Evolutionary conservation across 2,329 filamentous ascomycete genomes (phyloP).

Genomic region (Macrophomina tecta): DNA sequence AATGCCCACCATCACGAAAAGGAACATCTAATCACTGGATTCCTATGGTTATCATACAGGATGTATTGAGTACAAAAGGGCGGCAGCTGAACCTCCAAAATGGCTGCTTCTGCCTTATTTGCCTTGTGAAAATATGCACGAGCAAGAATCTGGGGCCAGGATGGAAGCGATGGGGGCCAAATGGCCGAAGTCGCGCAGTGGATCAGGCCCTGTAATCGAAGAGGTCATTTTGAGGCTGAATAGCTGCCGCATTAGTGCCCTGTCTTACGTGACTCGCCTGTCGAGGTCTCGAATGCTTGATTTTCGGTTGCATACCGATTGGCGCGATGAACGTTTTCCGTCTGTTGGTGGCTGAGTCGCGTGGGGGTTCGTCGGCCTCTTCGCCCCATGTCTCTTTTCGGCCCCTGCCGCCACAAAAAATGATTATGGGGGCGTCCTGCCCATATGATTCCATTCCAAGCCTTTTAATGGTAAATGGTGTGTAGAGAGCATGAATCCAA

Average conservation of each 20-base stretch:
- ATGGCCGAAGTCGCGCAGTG: neutral
- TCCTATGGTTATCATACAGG: neutral
- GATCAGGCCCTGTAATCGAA: neutral
- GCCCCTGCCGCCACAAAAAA: neutral
- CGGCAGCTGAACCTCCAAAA: neutral
- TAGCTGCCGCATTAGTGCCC: neutral
- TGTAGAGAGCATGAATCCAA: neutral
- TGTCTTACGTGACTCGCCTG: neutral
- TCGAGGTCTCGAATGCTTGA: neutral
- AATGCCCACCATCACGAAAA: neutral
- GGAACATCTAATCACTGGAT: neutral
- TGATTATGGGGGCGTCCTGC: neutral
- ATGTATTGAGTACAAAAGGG: neutral
- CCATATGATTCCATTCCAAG: neutral
- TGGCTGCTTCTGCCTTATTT: neutral
- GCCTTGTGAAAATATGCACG: neutral
- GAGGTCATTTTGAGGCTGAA: neutral
- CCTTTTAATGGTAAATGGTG: neutral
- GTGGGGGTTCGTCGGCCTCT: neutral
- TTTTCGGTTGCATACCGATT: neutral
- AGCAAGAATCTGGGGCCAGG: neutral
- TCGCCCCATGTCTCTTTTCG: neutral
- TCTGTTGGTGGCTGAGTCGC: neutral
- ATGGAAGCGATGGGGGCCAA: neutral
- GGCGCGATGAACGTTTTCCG: neutral